Percentiles rank a stretch among this genome's conserved stretches.
Conservation (phyloP, 768 basidiomycete species). For the Kwoniella newhampshirensis region DNA sequence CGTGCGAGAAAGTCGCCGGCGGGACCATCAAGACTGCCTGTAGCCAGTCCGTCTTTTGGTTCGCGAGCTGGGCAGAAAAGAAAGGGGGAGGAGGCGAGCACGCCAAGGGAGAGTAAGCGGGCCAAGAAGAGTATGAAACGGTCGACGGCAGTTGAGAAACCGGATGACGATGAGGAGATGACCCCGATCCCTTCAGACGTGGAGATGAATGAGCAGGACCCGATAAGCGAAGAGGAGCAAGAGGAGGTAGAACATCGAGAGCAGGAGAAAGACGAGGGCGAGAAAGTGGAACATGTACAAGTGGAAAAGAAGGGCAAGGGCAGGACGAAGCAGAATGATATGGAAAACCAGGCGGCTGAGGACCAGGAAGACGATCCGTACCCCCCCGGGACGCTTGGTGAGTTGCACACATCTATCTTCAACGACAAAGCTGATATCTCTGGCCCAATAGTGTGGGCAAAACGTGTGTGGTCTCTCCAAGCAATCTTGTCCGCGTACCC, state of each 20-base stretch:
- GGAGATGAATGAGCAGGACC: background rate
- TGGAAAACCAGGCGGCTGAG: background rate
- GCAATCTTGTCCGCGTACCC: no score
- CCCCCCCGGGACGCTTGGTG: constrained; percentile 36
- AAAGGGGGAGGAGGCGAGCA: background rate
- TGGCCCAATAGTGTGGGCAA: constrained; percentile 72
- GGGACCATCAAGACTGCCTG: background rate
- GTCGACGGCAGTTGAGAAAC: background rate
- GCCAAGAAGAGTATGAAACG: background rate
- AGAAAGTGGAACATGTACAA: constrained; percentile 6
- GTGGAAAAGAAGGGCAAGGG: background rate
- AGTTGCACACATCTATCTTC: constrained; percentile 4
- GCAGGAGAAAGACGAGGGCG: constrained; percentile 7
- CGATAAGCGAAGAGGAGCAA: no score
- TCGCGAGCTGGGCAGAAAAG: background rate
- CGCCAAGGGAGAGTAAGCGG: background rate
- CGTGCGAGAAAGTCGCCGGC: background rate
- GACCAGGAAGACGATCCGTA: constrained; percentile 25
- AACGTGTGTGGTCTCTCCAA: constrained; percentile 52
- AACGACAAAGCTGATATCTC: constrained; percentile 6
- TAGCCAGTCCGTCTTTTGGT: no score
- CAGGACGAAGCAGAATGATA: background rate
- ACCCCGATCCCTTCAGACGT: background rate
- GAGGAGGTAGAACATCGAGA: background rate
- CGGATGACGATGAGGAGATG: background rate